Evolutionary conservation across 768 basidiomycete genomes (phyloP), one percentile per base, ranked within the genome.

Genomic region (Lactifluus volemus): DNA sequence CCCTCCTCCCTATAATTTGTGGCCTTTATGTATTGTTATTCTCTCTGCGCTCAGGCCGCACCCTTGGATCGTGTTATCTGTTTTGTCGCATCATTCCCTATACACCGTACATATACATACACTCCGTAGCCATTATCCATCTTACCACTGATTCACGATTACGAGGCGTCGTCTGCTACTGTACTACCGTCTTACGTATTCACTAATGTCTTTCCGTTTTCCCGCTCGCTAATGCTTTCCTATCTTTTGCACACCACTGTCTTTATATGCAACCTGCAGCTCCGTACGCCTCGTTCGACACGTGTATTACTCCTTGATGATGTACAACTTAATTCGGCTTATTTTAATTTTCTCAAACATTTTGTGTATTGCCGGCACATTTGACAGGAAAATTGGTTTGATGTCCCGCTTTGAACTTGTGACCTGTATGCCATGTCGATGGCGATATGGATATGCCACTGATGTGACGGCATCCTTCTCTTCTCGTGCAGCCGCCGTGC

Each of bases 301-400:
- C 56, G 56, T 63, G 61, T 63, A 63, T 63, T 58, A 53, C 47
- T 53, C 61, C 30, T 57, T 49, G 61, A 55, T 51, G 60, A 62
- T 63, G 61, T 63, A 63, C 56, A 42, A 53, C 61, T 42, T 63
- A 63, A 49, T 54, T 47, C 56, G 11, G n/a, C 32, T 34, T 53
- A 52, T 63, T 44, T 63, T 58, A 58, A 63, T 63, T 60, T 41
- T 32, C n/a, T 25, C 47, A 25, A 25, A 32, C 44, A 50, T 34
- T 19, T 39, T 45, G 48, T 34, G 9, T 25, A 19, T 50, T 47
- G 41, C 19, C 11, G 19, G 45, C 21, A 25, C 45, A 4, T 21
- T 19, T 7, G n/a, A 42, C 7, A 7, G 44, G 44, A 19, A 47
- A 47, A 8, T 25, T 11, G 45, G 21, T 11, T 19, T 47, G 11